Conservation (phyloP, 2,329 filamentous ascomycete genomes). For the Corniculantispora saksenae region DNA sequence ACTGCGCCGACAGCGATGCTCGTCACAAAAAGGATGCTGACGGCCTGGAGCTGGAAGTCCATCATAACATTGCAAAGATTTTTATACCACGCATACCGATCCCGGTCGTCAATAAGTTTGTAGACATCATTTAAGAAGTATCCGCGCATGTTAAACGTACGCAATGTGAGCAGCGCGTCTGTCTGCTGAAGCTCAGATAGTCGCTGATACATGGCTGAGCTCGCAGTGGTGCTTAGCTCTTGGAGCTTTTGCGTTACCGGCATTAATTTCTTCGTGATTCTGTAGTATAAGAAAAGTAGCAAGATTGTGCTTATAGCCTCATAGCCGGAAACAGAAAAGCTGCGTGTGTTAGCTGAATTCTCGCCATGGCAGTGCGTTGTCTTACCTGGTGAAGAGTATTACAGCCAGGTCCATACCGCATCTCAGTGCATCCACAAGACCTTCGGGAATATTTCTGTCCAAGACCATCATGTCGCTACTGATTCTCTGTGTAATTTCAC, state of each 20-base stretch:
- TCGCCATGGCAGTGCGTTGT: neutral
- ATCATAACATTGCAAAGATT: slow-evolving; percentile 73
- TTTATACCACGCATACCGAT: slow-evolving; percentile 62
- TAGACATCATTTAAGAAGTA: slow-evolving; percentile 58
- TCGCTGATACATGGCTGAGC: slow-evolving; percentile 55
- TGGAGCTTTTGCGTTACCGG: slow-evolving; percentile 68
- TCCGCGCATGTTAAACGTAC: slow-evolving; percentile 64
- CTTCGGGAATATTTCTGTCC: slow-evolving; percentile 31
- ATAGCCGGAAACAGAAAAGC: neutral
- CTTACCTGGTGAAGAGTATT: neutral
- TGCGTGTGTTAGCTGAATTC: neutral
- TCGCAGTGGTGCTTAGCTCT: slow-evolving; percentile 73
- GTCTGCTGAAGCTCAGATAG: slow-evolving; percentile 58
- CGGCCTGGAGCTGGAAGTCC: slow-evolving; percentile 62
- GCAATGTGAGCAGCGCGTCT: slow-evolving; percentile 37
- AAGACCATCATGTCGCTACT: neutral
- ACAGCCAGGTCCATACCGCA: neutral
- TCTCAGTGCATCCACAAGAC: neutral
- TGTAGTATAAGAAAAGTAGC: neutral
- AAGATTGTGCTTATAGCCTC: neutral
- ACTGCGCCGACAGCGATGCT: slow-evolving; percentile 62
- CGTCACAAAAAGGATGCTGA: slow-evolving; percentile 64
- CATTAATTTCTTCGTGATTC: slow-evolving; percentile 25
- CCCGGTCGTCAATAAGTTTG: slow-evolving; percentile 52
- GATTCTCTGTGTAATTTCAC: neutral